Percentiles rank a stretch among this genome's conserved stretches.
Evolutionary conservation across 495 filamentous ascomycete genomes (phyloP).

Genomic region (Parachaetomium inaequale): DNA sequence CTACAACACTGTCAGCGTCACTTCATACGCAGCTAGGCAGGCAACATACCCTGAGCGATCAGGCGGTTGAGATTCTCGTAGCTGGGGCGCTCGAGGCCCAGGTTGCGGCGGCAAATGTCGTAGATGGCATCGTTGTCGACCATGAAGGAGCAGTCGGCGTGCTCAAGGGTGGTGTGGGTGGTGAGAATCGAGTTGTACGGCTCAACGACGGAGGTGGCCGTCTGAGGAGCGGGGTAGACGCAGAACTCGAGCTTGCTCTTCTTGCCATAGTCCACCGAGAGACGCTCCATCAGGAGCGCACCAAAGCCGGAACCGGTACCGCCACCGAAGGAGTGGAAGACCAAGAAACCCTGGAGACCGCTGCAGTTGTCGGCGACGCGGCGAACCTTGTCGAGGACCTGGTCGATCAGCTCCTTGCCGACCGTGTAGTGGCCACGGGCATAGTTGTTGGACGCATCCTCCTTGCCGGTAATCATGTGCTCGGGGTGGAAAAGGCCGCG

Average conservation of each 20-base stretch:
- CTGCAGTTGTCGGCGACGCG: conserved; percentile 94
- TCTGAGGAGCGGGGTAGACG: conserved; percentile 95
- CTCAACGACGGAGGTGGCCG: conserved; percentile 95
- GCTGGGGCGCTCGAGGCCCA: conserved; percentile 93
- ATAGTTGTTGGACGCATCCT: conserved; percentile 99
- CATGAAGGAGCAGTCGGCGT: conserved; percentile 99
- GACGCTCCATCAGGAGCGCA: conserved; percentile 94
- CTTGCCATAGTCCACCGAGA: conserved; percentile 98
- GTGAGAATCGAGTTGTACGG: conserved; percentile 99
- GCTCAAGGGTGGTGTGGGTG: conserved; percentile 97
- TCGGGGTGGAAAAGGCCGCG: conserved; percentile 96
- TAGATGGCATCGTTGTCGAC: conserved; percentile 99
- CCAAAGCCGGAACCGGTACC: conserved; percentile 98
- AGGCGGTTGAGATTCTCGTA: conserved; percentile 98
- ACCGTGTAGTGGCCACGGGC: conserved; percentile 98
- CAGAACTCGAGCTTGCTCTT: conserved; percentile 99
- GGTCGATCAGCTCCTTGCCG: conserved; percentile 97
- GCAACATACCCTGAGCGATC: conserved; percentile 78
- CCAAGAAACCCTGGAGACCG: conserved; percentile 95
- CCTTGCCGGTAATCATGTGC: conserved; percentile 98
- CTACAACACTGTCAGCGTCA: conserved; percentile 42
- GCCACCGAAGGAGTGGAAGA: conserved; percentile 99
- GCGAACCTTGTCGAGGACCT: conserved; percentile 93
- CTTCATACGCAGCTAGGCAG: not conserved
- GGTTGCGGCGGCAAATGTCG: conserved; percentile 96